Evolutionary conservation across 1,284 basidiomycete species (phyloP).

Genomic region (Malassezia arunalokei): DNA sequence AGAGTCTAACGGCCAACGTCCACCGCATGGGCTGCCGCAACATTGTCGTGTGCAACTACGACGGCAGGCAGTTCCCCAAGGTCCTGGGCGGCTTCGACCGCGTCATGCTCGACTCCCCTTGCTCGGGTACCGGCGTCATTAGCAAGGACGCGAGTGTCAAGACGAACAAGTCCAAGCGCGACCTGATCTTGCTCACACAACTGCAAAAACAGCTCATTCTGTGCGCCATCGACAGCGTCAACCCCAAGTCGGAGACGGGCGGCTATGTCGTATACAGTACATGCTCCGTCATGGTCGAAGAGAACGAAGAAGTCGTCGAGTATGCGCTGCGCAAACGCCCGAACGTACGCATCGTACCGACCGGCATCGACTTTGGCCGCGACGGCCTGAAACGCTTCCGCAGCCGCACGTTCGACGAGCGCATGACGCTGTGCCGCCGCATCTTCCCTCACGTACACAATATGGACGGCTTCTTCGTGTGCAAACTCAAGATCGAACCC

Average conservation of each 20-base stretch:
- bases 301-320: slow-evolving; percentile 95
- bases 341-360: slow-evolving; percentile 85
- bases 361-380: slow-evolving; percentile 81
- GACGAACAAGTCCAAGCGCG: slow-evolving; percentile 91
- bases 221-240: slow-evolving; percentile 92
- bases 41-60: slow-evolving; percentile 91
- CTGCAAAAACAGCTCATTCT: slow-evolving; percentile 97
- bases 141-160: slow-evolving; percentile 96
- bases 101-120: slow-evolving; percentile 90
- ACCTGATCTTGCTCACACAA: slow-evolving; percentile 78
- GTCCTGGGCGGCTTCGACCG: slow-evolving; percentile 98
- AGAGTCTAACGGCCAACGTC: slow-evolving; percentile 90
- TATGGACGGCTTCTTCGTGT: slow-evolving; percentile 98
- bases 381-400: slow-evolving; percentile 82
- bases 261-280: slow-evolving; percentile 96
- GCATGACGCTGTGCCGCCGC: slow-evolving; percentile 50
- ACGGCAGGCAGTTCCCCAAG: slow-evolving; percentile 96
- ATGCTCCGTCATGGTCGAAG: slow-evolving; percentile 93
- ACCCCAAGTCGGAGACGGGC: slow-evolving; percentile 74
- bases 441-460: slow-evolving; percentile 47
- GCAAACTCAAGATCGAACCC: slow-evolving; percentile 74
- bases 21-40: slow-evolving; percentile 97
- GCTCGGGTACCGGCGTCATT: slow-evolving; percentile 95
- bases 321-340: slow-evolving; percentile 94
- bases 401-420: slow-evolving; percentile 73